Evolutionary conservation across 495 filamentous ascomycete species (phyloP).

Genomic region (Penicillium subrubescens): DNA sequence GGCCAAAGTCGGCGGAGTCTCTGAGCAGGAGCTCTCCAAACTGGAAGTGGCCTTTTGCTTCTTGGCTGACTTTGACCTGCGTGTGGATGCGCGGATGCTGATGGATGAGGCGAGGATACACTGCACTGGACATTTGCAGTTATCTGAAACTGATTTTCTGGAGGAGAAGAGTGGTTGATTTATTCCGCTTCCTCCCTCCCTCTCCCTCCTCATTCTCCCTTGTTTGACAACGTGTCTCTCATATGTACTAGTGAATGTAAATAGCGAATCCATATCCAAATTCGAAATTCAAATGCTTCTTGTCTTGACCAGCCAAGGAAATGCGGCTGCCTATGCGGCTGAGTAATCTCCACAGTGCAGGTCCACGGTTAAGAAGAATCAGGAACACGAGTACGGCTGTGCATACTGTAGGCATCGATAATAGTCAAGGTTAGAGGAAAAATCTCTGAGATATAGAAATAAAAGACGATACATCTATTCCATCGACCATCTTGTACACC

Average conservation of each 20-base stretch:
- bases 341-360: constrained; percentile 17
- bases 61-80: constrained; percentile 76
- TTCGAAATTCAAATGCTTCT: not conserved
- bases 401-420: not conserved
- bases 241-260: not conserved
- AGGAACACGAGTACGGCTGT: not conserved
- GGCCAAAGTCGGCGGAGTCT: constrained; percentile 88
- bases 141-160: not conserved
- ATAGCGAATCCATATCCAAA: not conserved
- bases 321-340: constrained; percentile 23
- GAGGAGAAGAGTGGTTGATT: not conserved
- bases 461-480: too few relatives aligned
- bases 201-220: not conserved
- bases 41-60: constrained; percentile 94
- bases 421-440: not conserved
- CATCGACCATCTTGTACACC: not conserved
- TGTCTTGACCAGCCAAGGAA: not conserved
- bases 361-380: not conserved
- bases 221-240: not conserved
- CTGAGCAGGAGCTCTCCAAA: constrained; percentile 71
- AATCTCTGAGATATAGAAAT: not conserved
- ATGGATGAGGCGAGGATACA: constrained; percentile 36
- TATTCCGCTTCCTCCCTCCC: too few relatives aligned
- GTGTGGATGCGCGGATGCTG: constrained; percentile 66
- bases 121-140: not conserved